Evolutionary conservation across 2,329 filamentous ascomycete genomes (phyloP), one percentile per base, ranked within the genome.

Genomic region (Microcyclospora tardicrescens): DNA sequence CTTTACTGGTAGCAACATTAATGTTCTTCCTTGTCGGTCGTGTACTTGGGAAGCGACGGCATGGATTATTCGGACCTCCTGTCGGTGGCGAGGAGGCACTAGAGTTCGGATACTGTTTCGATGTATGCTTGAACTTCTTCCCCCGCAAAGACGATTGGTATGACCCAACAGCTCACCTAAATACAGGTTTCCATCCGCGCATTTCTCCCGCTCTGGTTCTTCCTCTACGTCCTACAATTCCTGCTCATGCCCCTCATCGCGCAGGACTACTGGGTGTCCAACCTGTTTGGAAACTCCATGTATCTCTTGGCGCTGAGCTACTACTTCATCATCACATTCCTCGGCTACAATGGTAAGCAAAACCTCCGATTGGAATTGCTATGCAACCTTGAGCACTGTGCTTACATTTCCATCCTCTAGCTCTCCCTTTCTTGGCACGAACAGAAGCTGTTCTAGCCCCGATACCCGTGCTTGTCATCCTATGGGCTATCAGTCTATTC

Each of bases 61-160:
- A 71, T 52, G 75, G 77, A 2, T 58, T 80, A 6, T 79, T 80
- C 50, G 64, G 69, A 5, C 70, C 73, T 38, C 67, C 70, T 0
- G 41, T 41, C 10, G 62, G 61, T 3, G 66, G 64, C 10, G 52
- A 53, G 13, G 75, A 79, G 39, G 72, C 72, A 43, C 57, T 81
- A 44, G 77, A 81, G 53, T 81, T 81, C 60, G 77, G 77, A 38
- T 81, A 81, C 55, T 81, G 77, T 57, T 81, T 80, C 60, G 77
- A 81, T 61, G 77, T 75, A 49, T 54, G 33, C 33, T 35, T 10
- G 16, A 3, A 16, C 16, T 40, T 4, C n/a, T 36, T 13, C 12
- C 28, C 6, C 24, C 12, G 11, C 14, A 11, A 27, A n/a, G 28
- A 9, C 10, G 10, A 16, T 15, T 19, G 38, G 24, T 2, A 12